Percentiles rank a stretch among this genome's conserved stretches.
These are phyloP conservation scores for Eucalyptus melliodora DNA, from an alignment of 345 rosid genomes.

Conservation along the genomic window DNA sequence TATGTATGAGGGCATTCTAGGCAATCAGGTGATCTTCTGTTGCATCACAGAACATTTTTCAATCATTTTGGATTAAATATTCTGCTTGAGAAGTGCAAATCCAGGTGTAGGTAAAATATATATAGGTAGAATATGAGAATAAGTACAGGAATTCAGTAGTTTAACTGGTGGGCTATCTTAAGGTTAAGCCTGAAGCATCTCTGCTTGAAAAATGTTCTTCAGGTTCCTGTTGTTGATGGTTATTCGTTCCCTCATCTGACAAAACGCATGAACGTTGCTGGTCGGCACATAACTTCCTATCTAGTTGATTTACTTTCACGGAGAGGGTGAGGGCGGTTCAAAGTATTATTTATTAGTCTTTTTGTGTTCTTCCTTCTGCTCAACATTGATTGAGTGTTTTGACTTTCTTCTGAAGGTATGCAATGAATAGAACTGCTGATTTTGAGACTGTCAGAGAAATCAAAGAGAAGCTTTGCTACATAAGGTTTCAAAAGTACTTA, in stretches of 20 bases:
- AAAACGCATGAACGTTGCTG: constrained; percentile 97
- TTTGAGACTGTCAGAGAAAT: constrained; percentile 96
- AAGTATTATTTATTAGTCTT: neutral
- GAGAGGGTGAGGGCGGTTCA: constrained; percentile 60
- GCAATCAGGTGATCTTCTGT: neutral
- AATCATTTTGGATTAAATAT: neutral
- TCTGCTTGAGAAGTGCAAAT: neutral
- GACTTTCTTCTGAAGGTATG: constrained; percentile 43
- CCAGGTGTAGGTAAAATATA: neutral
- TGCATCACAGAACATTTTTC: neutral
- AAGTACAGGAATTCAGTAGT: neutral
- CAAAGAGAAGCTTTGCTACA: constrained; percentile 94
- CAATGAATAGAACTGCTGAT: constrained; percentile 84
- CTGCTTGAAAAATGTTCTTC: neutral
- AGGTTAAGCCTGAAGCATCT: constrained; percentile 1
- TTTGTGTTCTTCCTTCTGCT: neutral
- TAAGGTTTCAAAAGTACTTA: constrained; percentile 28
- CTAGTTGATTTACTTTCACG: constrained; percentile 93
- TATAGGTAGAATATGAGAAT: neutral
- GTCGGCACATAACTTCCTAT: constrained; percentile 93
- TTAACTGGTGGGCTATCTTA: neutral
- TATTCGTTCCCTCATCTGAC: constrained; percentile 98
- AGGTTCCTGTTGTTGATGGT: constrained; percentile 99
- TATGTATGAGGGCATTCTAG: neutral
- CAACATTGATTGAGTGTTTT: neutral